Percentiles rank a stretch among this genome's conserved stretches.
These are phyloP conservation scores for Rhodomyrtus psidioides DNA, from an alignment of 441 rosid species.

Conservation along the genomic window DNA sequence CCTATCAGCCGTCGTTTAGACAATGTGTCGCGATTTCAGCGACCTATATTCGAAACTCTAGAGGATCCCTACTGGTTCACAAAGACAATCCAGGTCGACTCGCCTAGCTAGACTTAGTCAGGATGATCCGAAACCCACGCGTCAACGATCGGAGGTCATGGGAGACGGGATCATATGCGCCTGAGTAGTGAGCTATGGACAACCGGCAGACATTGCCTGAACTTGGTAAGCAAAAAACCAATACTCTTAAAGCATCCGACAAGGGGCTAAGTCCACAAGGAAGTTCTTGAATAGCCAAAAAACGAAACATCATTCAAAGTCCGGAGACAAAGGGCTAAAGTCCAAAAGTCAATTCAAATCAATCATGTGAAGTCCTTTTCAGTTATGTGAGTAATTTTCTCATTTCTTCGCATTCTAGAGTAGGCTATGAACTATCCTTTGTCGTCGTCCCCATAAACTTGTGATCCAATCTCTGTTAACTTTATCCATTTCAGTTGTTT, in stretches of 20 bases:
- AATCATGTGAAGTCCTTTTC: not conserved
- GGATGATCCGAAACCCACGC: not conserved
- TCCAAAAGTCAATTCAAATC: not conserved
- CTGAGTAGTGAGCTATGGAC: not conserved
- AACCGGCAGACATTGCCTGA: not conserved
- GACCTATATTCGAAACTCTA: not conserved
- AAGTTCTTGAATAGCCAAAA: not conserved
- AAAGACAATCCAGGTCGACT: not conserved
- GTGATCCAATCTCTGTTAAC: not conserved
- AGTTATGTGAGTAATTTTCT: not conserved
- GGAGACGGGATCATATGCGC: not conserved
- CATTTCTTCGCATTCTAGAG: not conserved
- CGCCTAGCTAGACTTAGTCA: not conserved
- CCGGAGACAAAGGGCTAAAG: not conserved
- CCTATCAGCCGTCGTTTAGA: not conserved
- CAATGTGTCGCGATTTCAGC: not conserved
- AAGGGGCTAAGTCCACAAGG: not conserved
- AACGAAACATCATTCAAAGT: not conserved
- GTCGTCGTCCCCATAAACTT: not conserved
- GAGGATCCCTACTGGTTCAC: not conserved
- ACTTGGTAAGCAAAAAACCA: not conserved
- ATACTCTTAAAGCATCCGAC: not conserved
- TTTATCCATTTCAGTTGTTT: not conserved
- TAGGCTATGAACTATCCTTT: not conserved
- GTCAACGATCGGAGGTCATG: not conserved